phyloP scores from a whole-genome alignment of 75 land plant genomes.

The Selaginella moellendorffii region DNA sequence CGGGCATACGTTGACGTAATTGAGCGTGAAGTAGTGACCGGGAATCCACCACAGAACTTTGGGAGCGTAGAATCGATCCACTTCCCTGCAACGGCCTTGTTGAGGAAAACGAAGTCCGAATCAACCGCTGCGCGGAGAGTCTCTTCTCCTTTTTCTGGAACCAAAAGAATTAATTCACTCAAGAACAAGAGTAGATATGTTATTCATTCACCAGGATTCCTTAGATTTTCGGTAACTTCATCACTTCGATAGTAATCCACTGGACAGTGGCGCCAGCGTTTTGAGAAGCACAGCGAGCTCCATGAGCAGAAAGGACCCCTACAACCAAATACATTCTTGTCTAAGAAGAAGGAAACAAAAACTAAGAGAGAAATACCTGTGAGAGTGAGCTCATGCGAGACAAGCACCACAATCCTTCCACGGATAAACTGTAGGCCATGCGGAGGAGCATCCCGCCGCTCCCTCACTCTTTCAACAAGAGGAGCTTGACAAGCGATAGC shows the following conservation, averaged over 20 bases:
- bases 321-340: neutral
- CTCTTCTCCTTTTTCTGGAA: constrained; percentile 44
- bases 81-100: constrained; percentile 91
- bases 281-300: constrained; percentile 71
- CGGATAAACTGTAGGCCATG: constrained; percentile 56
- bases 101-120: constrained; percentile 69
- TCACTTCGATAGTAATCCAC: constrained; percentile 46
- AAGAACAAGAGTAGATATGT: too few species aligned
- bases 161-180: neutral
- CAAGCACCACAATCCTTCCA: constrained; percentile 60
- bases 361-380: constrained; percentile 36
- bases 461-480: too few species aligned
- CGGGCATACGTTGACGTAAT: constrained; percentile 73
- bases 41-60: constrained; percentile 91
- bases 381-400: constrained; percentile 85
- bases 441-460: constrained; percentile 3
- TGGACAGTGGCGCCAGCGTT: constrained; percentile 44
- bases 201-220: constrained; percentile 37
- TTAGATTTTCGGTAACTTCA: constrained; percentile 38
- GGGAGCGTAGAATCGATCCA: constrained; percentile 72
- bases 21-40: constrained; percentile 73
- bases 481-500: too few species aligned
- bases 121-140: constrained; percentile 40
- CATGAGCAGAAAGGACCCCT: constrained; percentile 92
- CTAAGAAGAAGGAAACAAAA: neutral